Base-by-base conservation (phyloP, 2,329 filamentous ascomycete genomes). In the Lasiodiplodia citricola region DNA sequence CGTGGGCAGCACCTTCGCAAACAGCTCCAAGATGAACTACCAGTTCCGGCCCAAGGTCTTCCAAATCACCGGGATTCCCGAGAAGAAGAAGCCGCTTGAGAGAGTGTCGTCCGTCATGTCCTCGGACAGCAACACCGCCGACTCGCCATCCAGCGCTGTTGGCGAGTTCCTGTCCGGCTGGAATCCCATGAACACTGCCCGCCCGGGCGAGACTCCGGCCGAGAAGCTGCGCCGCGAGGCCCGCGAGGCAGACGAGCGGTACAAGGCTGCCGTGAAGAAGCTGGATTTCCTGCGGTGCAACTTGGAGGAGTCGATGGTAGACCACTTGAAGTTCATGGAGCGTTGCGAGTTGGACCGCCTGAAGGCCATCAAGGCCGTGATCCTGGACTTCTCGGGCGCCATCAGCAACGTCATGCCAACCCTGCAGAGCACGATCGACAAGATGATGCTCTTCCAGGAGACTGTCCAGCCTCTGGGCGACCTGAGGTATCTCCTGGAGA, bases 391-490 rank as follows among this genome's bases (percentile, higher is more conserved):
- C 80, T 97, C 95, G 4, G 96, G 96, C 56, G 94, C 95, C 47
- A 92, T 99, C 79, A 95, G 95, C 85, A 99, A 99, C 76, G 95
- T 97, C 75, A 98, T 99, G 71, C 96, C 96, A 21, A 96, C 92
- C 76, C 84, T 99, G 71, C 96, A 98, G 81, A 95, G 95, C 69
- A 94, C 94, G 0, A 94, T 99, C 28, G 96, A 99, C 83, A 94
- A 96, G 78, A 97, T 99, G 94, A 94, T 99, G 90, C 87, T 99
- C 57, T 99, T 96, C 83, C 96, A 99, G 80, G 96, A 99, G 84
- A 98, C 96, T 0, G 92, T 99, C n/a, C 96, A 98, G 80, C 96
- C 96, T 6, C 79, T 90, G 58, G 92, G 93, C 50, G 96, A 99
- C 80, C 83, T 99, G 73, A 88, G 96, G 71, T 99, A 98, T 79